Conservation (phyloP, 495 filamentous ascomycete genomes). For the Aspergillus avenaceus region DNA sequence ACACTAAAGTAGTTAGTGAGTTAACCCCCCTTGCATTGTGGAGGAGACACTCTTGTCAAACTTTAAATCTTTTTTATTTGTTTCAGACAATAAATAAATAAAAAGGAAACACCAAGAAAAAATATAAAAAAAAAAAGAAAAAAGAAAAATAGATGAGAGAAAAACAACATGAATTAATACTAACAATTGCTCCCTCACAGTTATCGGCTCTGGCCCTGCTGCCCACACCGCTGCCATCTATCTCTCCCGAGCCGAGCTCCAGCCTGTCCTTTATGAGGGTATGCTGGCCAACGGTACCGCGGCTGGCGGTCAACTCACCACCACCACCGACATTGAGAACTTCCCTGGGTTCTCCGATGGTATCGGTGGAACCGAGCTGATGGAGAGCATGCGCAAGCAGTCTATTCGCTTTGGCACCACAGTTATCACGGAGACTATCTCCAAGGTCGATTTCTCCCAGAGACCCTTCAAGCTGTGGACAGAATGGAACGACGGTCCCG, state of each 20-base stretch:
- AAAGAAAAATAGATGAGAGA: too few species aligned
- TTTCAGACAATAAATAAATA: too few species aligned
- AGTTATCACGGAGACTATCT: slow-evolving; percentile 88
- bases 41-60: too few species aligned
- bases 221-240: slow-evolving; percentile 97
- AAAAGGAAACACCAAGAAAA: too few species aligned
- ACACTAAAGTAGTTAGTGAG: slow-evolving; percentile 76
- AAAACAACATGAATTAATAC: not conserved
- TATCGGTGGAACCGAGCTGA: slow-evolving; percentile 79
- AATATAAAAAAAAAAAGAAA: too few species aligned
- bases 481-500: slow-evolving; percentile 72
- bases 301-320: slow-evolving; percentile 92
- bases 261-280: slow-evolving; percentile 91
- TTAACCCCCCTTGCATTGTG: slow-evolving; percentile 16
- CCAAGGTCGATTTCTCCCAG: slow-evolving; percentile 77
- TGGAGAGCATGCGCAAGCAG: slow-evolving; percentile 94
- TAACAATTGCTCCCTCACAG: slow-evolving; percentile 19
- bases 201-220: slow-evolving; percentile 91
- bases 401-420: slow-evolving; percentile 86
- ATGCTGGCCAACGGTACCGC: slow-evolving; percentile 97
- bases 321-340: slow-evolving; percentile 97
- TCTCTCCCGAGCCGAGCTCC: slow-evolving; percentile 84
- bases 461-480: slow-evolving; percentile 90
- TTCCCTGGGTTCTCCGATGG: slow-evolving; percentile 90
- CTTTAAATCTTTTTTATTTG: too few species aligned